Percentiles rank a stretch among this genome's conserved stretches.
Conservation (phyloP, 345 rosid species). For the Melaleuca quinquenervia region DNA sequence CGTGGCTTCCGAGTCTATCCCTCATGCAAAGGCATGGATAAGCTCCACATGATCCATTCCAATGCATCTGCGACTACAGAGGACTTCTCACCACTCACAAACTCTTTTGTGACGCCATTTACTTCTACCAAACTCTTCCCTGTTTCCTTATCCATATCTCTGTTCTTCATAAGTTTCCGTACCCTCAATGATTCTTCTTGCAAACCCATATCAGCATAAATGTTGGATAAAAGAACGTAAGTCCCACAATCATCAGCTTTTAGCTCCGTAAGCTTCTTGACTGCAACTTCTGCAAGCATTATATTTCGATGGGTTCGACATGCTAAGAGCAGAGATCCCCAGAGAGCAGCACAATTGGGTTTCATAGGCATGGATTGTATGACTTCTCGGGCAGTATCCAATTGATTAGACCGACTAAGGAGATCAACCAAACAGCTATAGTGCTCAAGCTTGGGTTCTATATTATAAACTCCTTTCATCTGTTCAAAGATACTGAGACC, state of each 20-base stretch:
- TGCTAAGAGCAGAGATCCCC: slow-evolving; percentile 24
- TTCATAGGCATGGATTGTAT: slow-evolving; percentile 11
- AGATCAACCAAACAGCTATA: slow-evolving; percentile 23
- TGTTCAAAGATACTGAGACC: slow-evolving; percentile 8
- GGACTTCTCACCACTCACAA: slow-evolving; percentile 11
- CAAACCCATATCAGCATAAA: slow-evolving; percentile 19
- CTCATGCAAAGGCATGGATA: not conserved
- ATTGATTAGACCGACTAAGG: slow-evolving; percentile 6
- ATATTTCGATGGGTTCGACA: slow-evolving; percentile 13
- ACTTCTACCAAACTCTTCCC: slow-evolving; percentile 19
- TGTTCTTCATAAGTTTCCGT: slow-evolving; percentile 5
- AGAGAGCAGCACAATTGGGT: slow-evolving; percentile 8
- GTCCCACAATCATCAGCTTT: slow-evolving; percentile 15
- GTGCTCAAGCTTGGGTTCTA: slow-evolving; percentile 22
- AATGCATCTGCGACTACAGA: not conserved
- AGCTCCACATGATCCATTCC: not conserved
- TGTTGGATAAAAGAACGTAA: slow-evolving; percentile 11
- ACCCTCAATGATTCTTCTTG: slow-evolving; percentile 13
- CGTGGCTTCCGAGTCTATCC: not conserved
- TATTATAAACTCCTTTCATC: slow-evolving; percentile 6
- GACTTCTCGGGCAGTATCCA: slow-evolving; percentile 5
- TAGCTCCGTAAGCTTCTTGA: slow-evolving; percentile 14
- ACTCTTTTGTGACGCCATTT: slow-evolving; percentile 8
- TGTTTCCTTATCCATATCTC: slow-evolving; percentile 12
- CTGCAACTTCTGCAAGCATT: slow-evolving; percentile 10